Base-by-base conservation (phyloP, 306 rosid genomes). In the Rosa lucieae region DNA sequence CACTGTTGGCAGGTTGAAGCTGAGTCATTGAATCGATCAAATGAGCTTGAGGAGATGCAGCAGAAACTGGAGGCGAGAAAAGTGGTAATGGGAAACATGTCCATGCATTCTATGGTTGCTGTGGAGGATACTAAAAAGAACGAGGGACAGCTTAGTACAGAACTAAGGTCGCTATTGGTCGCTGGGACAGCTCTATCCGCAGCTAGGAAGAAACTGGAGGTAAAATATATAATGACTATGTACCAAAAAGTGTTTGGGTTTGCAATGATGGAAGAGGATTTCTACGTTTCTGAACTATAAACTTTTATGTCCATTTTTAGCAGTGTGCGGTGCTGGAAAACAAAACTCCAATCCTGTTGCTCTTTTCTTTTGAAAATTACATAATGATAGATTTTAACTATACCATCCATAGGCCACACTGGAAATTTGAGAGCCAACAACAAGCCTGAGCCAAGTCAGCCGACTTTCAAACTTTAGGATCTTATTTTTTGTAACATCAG, bases 141-240 rank as follows among this genome's bases (percentile, higher is more conserved):
- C 84, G 93, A 95, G 86, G 97, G 89, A 78, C 86, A 62, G 82
- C 94, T 95, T 78, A 83, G 90, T 79, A 70, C 48, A 80, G 93
- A 90, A 81, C 84, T 93, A 74, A 89, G 93, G 80, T 90, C 98
- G 8, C 89, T 95, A 63, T 87, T 93, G 92, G 88, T 93, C 74
- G 91, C 94, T 23, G 98, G 96, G 81, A 87, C 96, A 61, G 75
- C 92, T 77, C 89, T 95, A 73, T 91, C 99, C 48, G 92, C 85
- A n/a, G 62, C 96, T 70, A 87, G 90, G 82, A 89, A 83, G 85
- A 89, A 85, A 62, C 87, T 93, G 84, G 91, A 93, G 97, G 99
- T 95, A 80, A 79, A 11, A 14, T 67, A 23, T 77, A 23, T 51
- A 79, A 43, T 51, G 14, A 13, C n/a, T 75, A 43, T 55, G 55